Base-by-base conservation (phyloP, 2,329 filamentous ascomycete genomes). In the Cladosporium phlei region DNA sequence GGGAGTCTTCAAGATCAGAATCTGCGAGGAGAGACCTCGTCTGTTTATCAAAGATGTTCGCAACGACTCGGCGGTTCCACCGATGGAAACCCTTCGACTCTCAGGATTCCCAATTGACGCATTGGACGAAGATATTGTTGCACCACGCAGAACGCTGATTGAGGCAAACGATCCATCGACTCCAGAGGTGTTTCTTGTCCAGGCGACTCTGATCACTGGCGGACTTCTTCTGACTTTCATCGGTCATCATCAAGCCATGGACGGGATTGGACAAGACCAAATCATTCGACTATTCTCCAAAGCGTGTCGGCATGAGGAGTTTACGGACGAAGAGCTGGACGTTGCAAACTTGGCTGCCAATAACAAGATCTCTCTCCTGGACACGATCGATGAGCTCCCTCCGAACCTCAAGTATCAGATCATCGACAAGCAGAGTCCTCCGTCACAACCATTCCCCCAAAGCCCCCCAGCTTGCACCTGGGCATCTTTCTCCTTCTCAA, bases 31-130 rank as follows among this genome's bases (percentile, higher is more conserved):
- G n/a, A 57, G 46, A 0, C 66, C 70, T 1, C 51, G 49, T 2
- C 54, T 77, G 0, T 50, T 67, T 3, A 53, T 76, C 11, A 73
- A 70, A 52, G 70, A 78, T 49, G 56, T 71, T n/a, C 59, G 65
- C 10, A 17, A 62, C 33, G 63, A 71, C 27, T 20, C 58, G 1
- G 55, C 56, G 2, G 55, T 65, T 3, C 66, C 70, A 0, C 66
- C 64, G 0, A 68, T 75, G 59, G 56, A 67, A 2, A 55, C 55
- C 17, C 27, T 42, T 10, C 19, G 28, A 2, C 35, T 11, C 12
- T 20, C 43, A 14, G 22, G 34, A 3, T 50, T 47, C 20, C 48
- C 48, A 2, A 24, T 46, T n/a, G 37, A 37, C n/a, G 29, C 38
- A 22, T 30, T 50, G 5, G 43, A 47, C 35, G 35, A 50, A 22